These are phyloP conservation scores for Laguncularia racemosa DNA, from an alignment of 345 rosid species.

Conservation along the genomic window DNA sequence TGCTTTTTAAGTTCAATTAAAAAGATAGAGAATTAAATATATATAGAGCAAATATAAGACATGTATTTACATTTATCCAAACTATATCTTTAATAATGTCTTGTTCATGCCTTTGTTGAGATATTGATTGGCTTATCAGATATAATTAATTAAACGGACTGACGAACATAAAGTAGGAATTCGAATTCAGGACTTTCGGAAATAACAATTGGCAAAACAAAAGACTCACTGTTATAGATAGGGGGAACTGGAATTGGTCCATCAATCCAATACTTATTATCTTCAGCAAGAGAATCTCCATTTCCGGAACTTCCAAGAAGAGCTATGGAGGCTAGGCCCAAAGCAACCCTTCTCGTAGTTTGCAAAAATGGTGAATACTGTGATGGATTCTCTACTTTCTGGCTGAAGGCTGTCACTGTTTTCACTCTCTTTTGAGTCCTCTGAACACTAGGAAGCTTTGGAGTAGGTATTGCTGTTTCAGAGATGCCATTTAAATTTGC, in stretches of 20 bases:
- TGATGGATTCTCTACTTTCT: constrained; percentile 17
- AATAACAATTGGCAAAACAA: not conserved
- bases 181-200: not conserved
- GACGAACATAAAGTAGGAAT: not conserved
- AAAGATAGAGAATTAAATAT: no score
- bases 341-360: constrained; percentile 46
- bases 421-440: constrained; percentile 16
- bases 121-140: no score
- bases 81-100: no score
- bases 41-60: no score
- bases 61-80: no score
- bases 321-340: constrained; percentile 51
- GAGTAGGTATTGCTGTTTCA: constrained; percentile 20
- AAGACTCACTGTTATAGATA: constrained; percentile 55
- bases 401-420: constrained; percentile 16
- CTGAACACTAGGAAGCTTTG: constrained; percentile 16
- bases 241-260: constrained; percentile 59
- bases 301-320: constrained; percentile 23
- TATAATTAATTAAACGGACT: no score
- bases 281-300: constrained; percentile 46
- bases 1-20: no score
- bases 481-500: constrained; percentile 33
- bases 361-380: constrained; percentile 30
- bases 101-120: no score
- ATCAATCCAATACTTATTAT: constrained; percentile 60